Percentiles rank a stretch among this genome's conserved stretches.
phyloP scores from a whole-genome alignment of 257 asterid genomes.

The Rubia yunnanensis region DNA sequence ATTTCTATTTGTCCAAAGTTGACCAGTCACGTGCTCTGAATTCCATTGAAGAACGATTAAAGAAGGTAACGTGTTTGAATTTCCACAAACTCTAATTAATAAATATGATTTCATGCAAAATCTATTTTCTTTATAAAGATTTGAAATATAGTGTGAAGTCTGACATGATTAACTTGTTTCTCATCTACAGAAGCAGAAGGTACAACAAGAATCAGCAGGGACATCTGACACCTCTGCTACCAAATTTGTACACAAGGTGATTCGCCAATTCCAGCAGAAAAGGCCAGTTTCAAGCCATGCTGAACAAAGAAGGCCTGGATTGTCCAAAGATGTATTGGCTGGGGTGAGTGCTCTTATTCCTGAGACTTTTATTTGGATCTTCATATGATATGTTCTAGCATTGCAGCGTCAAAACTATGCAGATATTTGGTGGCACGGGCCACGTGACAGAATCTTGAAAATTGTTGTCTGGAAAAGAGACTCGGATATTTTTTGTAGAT shows the following conservation, averaged over 20 bases:
- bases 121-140: neutral
- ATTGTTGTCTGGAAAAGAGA: neutral
- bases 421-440: slow-evolving; percentile 21
- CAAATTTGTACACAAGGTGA: slow-evolving; percentile 38
- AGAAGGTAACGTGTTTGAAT: slow-evolving; percentile 41
- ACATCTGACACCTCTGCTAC: slow-evolving; percentile 10
- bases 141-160: neutral
- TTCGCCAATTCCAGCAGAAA: slow-evolving; percentile 57
- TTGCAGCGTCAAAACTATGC: neutral
- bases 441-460: neutral
- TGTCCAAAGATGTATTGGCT: slow-evolving; percentile 56
- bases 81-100: neutral
- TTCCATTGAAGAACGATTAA: slow-evolving; percentile 62
- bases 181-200: slow-evolving; percentile 56
- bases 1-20: slow-evolving; percentile 67
- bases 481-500: slow-evolving; percentile 6
- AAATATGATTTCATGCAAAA: neutral
- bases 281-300: slow-evolving; percentile 36
- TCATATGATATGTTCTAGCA: neutral
- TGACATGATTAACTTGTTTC: neutral
- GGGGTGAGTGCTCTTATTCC: slow-evolving; percentile 39
- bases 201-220: slow-evolving; percentile 27
- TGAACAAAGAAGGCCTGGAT: slow-evolving; percentile 33
- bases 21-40: slow-evolving; percentile 61
- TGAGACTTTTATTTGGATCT: neutral